These are phyloP conservation scores for Xerocomus minutiporus DNA, from an alignment of 1,284 basidiomycete genomes.

Conservation along the genomic window DNA sequence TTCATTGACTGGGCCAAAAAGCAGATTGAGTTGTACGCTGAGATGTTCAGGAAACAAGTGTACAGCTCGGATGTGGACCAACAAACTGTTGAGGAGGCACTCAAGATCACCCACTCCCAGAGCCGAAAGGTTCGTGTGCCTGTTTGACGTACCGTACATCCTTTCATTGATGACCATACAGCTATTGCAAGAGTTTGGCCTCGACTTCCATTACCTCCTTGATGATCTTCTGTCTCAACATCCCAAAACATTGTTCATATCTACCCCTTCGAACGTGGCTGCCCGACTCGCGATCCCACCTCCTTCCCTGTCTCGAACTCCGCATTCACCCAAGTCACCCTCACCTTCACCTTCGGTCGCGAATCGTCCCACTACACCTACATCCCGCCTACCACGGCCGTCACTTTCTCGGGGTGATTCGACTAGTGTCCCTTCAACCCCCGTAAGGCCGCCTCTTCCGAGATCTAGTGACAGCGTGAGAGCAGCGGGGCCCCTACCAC, in stretches of 20 bases:
- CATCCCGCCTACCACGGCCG: conserved; percentile 13
- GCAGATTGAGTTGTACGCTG: conserved; percentile 80
- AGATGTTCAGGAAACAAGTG: conserved; percentile 88
- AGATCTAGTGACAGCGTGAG: conserved; percentile 30
- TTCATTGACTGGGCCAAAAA: conserved; percentile 94
- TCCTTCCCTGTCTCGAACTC: conserved; percentile 28
- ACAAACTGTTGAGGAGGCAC: conserved; percentile 67
- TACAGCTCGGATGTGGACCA: conserved; percentile 76
- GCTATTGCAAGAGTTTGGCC: conserved; percentile 86
- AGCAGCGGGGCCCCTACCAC: conserved; percentile 44
- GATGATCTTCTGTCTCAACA: conserved; percentile 61
- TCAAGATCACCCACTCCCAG: conserved; percentile 71
- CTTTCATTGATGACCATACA: conserved; percentile 29
- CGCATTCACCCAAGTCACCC: conserved; percentile 23
- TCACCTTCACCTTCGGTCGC: conserved; percentile 20
- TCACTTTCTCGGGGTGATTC: conserved; percentile 19
- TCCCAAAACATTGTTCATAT: conserved; percentile 34
- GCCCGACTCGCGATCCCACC: conserved; percentile 23
- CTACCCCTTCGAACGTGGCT: conserved; percentile 24
- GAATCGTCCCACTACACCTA: conserved; percentile 17
- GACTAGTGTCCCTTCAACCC: conserved; percentile 8
- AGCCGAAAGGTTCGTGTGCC: conserved; percentile 65
- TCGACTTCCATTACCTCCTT: conserved; percentile 87
- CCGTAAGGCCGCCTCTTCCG: conserved; percentile 28
- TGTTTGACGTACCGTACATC: background rate